Evolutionary conservation across 2,329 filamentous ascomycete species (phyloP).

Genomic region (Myriosclerotinia scirpicola): DNA sequence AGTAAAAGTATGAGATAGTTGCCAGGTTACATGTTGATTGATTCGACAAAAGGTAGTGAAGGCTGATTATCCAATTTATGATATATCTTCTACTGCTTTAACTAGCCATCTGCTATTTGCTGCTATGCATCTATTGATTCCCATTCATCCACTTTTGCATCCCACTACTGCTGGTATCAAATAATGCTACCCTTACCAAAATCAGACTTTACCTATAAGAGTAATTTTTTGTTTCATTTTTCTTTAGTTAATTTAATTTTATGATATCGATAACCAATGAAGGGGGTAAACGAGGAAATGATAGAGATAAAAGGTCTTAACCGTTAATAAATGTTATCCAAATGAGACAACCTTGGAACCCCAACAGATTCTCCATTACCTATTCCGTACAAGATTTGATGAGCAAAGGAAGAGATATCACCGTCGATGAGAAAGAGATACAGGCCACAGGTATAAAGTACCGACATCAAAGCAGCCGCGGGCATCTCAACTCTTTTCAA

Average conservation of each 20-base stretch:
- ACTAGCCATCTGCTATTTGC: not conserved
- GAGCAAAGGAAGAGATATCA: not conserved
- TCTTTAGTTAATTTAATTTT: not conserved
- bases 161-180: conserved; percentile 13
- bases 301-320: not conserved
- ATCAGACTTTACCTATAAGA: not conserved
- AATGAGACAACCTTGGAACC: conserved; percentile 6
- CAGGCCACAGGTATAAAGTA: not conserved
- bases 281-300: not conserved
- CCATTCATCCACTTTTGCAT: conserved; percentile 5
- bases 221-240: not conserved
- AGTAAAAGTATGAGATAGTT: not conserved
- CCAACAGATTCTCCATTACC: not conserved
- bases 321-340: conserved; percentile 11
- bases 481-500: too few species aligned
- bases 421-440: conserved; percentile 4
- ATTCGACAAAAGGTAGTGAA: not conserved
- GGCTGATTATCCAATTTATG: not conserved
- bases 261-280: not conserved
- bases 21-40: not conserved
- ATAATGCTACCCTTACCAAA: conserved; percentile 8
- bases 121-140: not conserved
- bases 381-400: not conserved
- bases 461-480: not conserved
- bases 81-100: not conserved